Evolutionary conservation across 805 yeast species (phyloP).

Genomic region (Cyberlindnera maritima): DNA sequence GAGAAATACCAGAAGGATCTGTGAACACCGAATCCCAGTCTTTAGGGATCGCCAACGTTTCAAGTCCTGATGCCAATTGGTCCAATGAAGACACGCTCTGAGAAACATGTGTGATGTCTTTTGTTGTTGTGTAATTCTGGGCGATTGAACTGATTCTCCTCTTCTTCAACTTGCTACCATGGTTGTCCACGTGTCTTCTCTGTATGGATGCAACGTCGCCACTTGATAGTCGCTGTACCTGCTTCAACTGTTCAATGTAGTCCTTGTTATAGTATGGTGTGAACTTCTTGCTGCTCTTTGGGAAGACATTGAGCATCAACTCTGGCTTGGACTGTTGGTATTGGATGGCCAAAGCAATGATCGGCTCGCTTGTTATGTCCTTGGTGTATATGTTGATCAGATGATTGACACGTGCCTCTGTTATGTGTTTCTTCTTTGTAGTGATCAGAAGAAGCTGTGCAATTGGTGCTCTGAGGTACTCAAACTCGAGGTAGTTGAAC

Average conservation of each 20-base stretch:
- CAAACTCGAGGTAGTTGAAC: conserved; percentile 35
- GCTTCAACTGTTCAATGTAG: conserved; percentile 10
- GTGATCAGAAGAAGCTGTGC: conserved; percentile 34
- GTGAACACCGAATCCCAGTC: conserved; percentile 13
- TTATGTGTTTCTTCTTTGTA: conserved; percentile 30
- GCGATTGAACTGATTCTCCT: conserved; percentile 10
- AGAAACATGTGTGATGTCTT: not conserved
- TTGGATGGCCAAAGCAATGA: conserved; percentile 24
- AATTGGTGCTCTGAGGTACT: conserved; percentile 33
- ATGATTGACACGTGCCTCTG: conserved; percentile 28
- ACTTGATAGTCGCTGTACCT: no score
- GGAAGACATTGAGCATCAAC: conserved; percentile 26
- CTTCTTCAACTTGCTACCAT: conserved; percentile 16
- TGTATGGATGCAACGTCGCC: no score
- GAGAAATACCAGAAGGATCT: conserved; percentile 11
- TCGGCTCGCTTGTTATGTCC: conserved; percentile 18
- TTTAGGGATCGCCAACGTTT: not conserved
- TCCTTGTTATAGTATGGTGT: conserved; percentile 13
- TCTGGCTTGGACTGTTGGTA: conserved; percentile 25
- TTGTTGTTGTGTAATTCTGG: conserved; percentile 9
- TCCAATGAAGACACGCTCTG: conserved; percentile 5
- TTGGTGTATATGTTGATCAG: conserved; percentile 24
- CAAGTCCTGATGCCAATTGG: conserved; percentile 8
- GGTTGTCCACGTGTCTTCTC: conserved; percentile 14
- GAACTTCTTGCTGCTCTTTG: conserved; percentile 27